A percentile compares a stretch with the other conserved stretches of the same genome.
phyloP scores from a whole-genome alignment of 129 eudicot genomes.

The Cynara cardunculus region DNA sequence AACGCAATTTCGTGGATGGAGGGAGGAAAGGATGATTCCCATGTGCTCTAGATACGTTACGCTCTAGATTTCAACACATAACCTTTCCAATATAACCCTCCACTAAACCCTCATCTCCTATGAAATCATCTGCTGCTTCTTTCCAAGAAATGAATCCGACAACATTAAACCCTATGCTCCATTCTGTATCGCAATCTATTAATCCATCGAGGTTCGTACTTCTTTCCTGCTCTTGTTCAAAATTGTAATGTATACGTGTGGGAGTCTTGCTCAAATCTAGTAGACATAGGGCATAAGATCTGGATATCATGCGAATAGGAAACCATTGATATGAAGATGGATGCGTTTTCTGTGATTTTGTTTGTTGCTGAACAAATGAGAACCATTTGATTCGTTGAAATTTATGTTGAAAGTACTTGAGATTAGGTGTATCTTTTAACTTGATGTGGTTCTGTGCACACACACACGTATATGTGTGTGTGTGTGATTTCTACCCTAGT shows the following conservation, averaged over 20 bases:
- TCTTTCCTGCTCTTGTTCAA: background rate
- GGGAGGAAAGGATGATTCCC: background rate
- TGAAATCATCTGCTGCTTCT: background rate
- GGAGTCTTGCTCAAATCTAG: constrained; percentile 16
- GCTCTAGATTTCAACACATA: constrained; percentile 12
- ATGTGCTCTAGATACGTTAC: constrained; percentile 7
- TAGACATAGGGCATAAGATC: constrained; percentile 1
- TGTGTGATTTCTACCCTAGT: no score
- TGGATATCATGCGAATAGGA: constrained; percentile 2
- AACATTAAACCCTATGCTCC: constrained; percentile 24
- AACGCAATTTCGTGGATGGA: background rate
- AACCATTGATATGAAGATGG: background rate
- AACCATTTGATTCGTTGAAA: constrained; percentile 2
- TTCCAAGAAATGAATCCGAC: background rate
- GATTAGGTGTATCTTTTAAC: background rate
- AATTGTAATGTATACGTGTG: background rate
- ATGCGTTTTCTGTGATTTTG: background rate
- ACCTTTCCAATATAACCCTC: background rate
- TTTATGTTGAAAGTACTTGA: background rate
- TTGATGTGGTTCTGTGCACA: background rate
- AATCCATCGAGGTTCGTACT: constrained; percentile 19
- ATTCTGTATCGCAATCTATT: background rate
- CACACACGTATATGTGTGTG: no score
- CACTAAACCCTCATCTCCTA: constrained; percentile 13
- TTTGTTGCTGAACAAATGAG: background rate